A percentile compares a stretch with the other conserved stretches of the same genome.
These are phyloP conservation scores for Brettanomyces bruxellensis DNA, from an alignment of 805 yeast species.

Conservation along the genomic window DNA sequence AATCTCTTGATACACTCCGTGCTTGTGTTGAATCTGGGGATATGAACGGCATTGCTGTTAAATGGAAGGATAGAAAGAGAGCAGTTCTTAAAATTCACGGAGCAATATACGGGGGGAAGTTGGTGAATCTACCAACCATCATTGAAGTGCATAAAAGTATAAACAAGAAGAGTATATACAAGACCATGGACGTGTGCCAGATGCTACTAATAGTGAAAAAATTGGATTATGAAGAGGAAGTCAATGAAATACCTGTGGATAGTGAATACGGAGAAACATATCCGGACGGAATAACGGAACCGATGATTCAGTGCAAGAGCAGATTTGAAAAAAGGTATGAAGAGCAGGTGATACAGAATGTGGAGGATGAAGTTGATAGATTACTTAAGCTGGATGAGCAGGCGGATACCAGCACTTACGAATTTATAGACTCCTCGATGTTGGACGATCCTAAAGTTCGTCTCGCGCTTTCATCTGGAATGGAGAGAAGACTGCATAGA, in stretches of 20 bases:
- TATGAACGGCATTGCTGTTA: slow-evolving; percentile 58
- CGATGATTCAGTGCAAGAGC: slow-evolving; percentile 63
- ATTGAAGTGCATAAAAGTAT: slow-evolving; percentile 83
- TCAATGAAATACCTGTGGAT: slow-evolving; percentile 32
- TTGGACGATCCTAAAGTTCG: slow-evolving; percentile 17
- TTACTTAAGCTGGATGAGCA: slow-evolving; percentile 67
- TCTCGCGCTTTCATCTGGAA: slow-evolving; percentile 20
- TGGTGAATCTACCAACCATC: slow-evolving; percentile 84
- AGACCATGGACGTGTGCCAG: slow-evolving; percentile 79
- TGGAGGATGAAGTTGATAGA: slow-evolving; percentile 73
- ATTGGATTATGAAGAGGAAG: slow-evolving; percentile 35
- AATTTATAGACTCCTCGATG: slow-evolving; percentile 45
- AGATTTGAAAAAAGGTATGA: slow-evolving; percentile 66
- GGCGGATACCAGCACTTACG: slow-evolving; percentile 74
- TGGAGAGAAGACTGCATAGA: neutral
- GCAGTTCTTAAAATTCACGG: slow-evolving; percentile 72
- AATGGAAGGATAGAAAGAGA: slow-evolving; percentile 74
- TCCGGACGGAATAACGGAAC: slow-evolving; percentile 80
- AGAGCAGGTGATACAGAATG: slow-evolving; percentile 62
- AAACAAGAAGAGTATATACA: slow-evolving; percentile 81
- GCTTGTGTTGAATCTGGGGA: slow-evolving; percentile 72
- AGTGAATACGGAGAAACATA: slow-evolving; percentile 34
- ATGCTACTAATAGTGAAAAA: slow-evolving; percentile 66
- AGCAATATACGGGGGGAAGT: slow-evolving; percentile 66
- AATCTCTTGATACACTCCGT: slow-evolving; percentile 64